Evolutionary conservation across 2,329 filamentous ascomycete genomes (phyloP), one percentile per base, ranked within the genome.

Genomic region (Biscogniauxia mediterranea): DNA sequence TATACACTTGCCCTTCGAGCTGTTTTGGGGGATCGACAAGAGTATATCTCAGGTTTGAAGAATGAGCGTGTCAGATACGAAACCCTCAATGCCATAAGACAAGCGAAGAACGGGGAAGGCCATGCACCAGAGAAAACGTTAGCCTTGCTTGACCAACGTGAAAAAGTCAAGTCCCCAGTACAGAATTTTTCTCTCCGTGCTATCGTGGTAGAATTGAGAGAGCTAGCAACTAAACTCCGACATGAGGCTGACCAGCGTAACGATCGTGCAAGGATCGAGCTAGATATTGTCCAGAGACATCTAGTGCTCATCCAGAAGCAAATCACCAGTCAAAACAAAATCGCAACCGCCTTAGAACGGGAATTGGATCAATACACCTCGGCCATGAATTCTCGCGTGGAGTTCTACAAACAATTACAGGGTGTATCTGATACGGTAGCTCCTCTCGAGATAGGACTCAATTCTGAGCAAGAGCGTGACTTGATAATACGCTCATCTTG

Each of bases 401-500:
- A 95, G 60, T 98, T 93, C 72, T 98, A 98, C 72, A 87, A 89
- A 5, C 93, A 97, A 70, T 81, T 98, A 11, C 95, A 98, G 72
- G 85, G 86, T 25, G 87, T 98, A n/a, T 97, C 93, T 0, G 94
- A 98, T 71, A 91, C 87, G 19, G 92, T 98, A 0, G 84, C 85
- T 5, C 88, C 90, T 0, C 91, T 90, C 59, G 88, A 92, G 60
- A 88, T 89, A 11, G 69, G 85, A 13, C 80, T 79, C 1, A 78
- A 15, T 11, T n/a, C 38, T n/a, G 38, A n/a, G 89, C 11, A 83
- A 90, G 52, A 73, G 78, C 11, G 20, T 55, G 5, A 57, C 23
- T 23, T 38, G 19, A 0, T n/a, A 69, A 38, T 38, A 38, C 8
- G 2, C 13, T 38, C 32, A 9, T 68, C 6, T 77, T 85, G 20